Conservation (phyloP, 352 stramenopile genomes). For the Pythium dissotocum region DNA sequence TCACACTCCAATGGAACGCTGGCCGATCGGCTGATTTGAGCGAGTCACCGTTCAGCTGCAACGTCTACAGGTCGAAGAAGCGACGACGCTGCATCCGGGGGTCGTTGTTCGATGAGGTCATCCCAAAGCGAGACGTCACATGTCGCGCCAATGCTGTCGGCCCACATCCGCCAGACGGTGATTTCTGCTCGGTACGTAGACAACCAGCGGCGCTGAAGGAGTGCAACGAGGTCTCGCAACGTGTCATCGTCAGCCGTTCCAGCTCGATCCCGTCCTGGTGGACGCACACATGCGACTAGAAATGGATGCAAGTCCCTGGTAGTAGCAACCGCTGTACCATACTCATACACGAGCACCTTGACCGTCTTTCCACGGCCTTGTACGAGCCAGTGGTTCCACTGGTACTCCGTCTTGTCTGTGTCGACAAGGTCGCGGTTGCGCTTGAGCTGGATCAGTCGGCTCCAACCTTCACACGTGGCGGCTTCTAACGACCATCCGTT, state of each 20-base stretch:
- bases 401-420: neutral
- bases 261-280: neutral
- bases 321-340: neutral
- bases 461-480: neutral
- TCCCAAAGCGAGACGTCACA: conserved; percentile 20
- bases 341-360: neutral
- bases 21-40: conserved; percentile 1
- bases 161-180: conserved; percentile 26
- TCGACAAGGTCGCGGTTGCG: neutral
- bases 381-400: neutral
- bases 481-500: no score
- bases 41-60: neutral
- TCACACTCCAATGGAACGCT: conserved; percentile 19
- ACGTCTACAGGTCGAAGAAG: conserved; percentile 14
- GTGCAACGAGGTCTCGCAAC: conserved; percentile 10
- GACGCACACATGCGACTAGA: neutral
- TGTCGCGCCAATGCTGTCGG: conserved; percentile 17
- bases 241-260: conserved; percentile 16
- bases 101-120: conserved; percentile 4
- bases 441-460: neutral
- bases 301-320: neutral
- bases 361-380: neutral
- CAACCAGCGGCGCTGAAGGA: conserved; percentile 16
- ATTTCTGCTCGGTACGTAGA: conserved; percentile 8
- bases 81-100: conserved; percentile 5